Conservation (phyloP, 257 asterid genomes). For the Ballota nigra region DNA sequence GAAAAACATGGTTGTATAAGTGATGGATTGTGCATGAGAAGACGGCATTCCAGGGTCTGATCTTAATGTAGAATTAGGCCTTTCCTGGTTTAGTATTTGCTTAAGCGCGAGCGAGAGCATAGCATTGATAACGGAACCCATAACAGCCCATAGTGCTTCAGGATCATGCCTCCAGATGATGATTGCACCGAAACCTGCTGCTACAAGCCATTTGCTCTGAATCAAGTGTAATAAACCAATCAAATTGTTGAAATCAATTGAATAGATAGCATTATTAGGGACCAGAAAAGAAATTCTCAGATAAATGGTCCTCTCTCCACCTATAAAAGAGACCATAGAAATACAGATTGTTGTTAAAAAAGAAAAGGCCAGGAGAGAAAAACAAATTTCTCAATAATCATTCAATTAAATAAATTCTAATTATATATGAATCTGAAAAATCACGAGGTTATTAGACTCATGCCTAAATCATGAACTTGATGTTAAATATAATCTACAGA, state of each 20-base stretch:
- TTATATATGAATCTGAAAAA: too few relatives aligned
- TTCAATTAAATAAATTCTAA: too few relatives aligned
- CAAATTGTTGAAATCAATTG: background rate
- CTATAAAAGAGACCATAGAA: too few relatives aligned
- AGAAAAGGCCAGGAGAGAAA: too few relatives aligned
- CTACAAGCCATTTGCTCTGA: slow-evolving; percentile 78
- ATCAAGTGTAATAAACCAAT: slow-evolving; percentile 17
- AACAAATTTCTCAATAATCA: too few relatives aligned
- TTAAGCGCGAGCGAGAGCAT: slow-evolving; percentile 48
- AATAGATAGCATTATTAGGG: background rate
- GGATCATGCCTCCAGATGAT: slow-evolving; percentile 76
- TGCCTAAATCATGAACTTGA: too few relatives aligned
- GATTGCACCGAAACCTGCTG: slow-evolving; percentile 33
- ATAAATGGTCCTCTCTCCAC: too few relatives aligned
- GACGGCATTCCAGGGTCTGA: slow-evolving; percentile 98
- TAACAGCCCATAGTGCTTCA: slow-evolving; percentile 62
- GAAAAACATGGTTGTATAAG: slow-evolving; percentile 41
- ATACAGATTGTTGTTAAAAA: too few relatives aligned
- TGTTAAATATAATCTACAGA: too few relatives aligned
- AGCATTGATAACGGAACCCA: slow-evolving; percentile 59
- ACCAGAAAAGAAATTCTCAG: background rate
- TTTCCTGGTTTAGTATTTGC: slow-evolving; percentile 58
- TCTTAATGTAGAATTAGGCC: slow-evolving; percentile 62
- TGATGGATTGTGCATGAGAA: slow-evolving; percentile 75
- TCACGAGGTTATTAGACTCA: too few relatives aligned